Evolutionary conservation across 148 eudicot genomes (phyloP), one percentile per base, ranked within the genome.

Genomic region (Bassia scoparia): DNA sequence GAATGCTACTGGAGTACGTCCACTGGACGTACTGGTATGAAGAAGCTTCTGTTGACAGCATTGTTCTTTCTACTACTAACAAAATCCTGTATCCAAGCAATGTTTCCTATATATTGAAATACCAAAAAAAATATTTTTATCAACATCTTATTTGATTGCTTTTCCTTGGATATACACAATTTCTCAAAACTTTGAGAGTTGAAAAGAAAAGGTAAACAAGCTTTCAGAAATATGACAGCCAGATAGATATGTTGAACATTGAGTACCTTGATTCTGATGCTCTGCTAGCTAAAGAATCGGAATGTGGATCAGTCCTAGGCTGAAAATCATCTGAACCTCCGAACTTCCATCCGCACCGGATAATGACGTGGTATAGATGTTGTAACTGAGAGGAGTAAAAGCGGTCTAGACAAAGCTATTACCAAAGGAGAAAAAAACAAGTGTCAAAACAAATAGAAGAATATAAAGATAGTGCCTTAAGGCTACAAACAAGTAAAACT

Each of bases 371-470:
- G 79, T 64, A 88, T 34, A 46, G 80, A 49, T 33, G 89, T 81
- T 38, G 85, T 83, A 66, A 88, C 70, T 35, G 89, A 81, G 44
- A 88, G 87, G 68, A 78, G 67, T 59, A 88, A 41, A 70, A 88
- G 78, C 62, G 92, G 92, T 74, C 80, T 84, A 12, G 88, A 88
- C 77, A 88, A 76, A 55, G 54, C 92, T 88, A 72, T 70, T 53
- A 82, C 31, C 68, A 75, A 61, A 49, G 13, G 60, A 62, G 24
- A 50, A 41, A n/a, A n/a, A n/a, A n/a, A n/a, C 41, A 49, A 67
- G 46, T 14, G 52, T 10, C 61, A 29, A 9, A 66, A 41, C 4
- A 43, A 16, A 24, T 24, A n/a, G n/a, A n/a, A n/a, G n/a, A n/a
- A n/a, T n/a, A n/a, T n/a, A n/a, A n/a, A n/a, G n/a, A n/a, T n/a